Percentiles rank a stretch among this genome's conserved stretches.
Evolutionary conservation across 2,329 filamentous ascomycete species (phyloP).

Genomic region (Aspergillus sp.): DNA sequence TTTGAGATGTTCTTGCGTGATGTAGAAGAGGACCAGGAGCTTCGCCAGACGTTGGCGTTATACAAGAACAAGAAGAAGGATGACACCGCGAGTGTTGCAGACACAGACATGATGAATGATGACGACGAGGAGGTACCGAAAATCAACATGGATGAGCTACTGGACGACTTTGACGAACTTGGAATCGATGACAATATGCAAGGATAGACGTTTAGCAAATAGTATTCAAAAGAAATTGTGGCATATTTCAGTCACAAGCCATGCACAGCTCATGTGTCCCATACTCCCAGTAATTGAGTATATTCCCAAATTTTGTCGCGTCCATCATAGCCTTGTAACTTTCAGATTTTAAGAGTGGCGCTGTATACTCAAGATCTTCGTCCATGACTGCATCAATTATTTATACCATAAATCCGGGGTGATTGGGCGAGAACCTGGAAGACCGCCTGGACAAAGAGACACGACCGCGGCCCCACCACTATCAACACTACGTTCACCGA

Average conservation of each 20-base stretch:
- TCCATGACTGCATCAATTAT: too few relatives aligned
- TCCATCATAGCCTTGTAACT: too few relatives aligned
- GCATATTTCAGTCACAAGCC: not conserved
- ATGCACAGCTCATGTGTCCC: not conserved
- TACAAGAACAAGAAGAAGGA: constrained; percentile 67
- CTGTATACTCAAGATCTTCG: too few relatives aligned
- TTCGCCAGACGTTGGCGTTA: constrained; percentile 77
- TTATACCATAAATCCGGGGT: too few relatives aligned
- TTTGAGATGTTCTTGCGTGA: constrained; percentile 97
- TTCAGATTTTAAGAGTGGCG: too few relatives aligned
- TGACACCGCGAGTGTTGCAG: constrained; percentile 38
- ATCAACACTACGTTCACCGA: not conserved
- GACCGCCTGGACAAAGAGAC: too few relatives aligned
- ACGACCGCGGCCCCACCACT: not conserved
- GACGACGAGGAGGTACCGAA: constrained; percentile 67
- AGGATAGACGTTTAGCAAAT: not conserved
- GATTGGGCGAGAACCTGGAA: too few relatives aligned
- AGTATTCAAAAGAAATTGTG: not conserved
- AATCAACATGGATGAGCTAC: constrained; percentile 75
- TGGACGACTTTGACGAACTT: constrained; percentile 93
- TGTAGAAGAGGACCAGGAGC: constrained; percentile 91
- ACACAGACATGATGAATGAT: constrained; percentile 58
- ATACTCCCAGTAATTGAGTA: not conserved
- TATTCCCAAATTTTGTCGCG: not conserved
- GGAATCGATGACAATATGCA: constrained; percentile 56